phyloP scores from a whole-genome alignment of 345 rosid species.

The Iberis pinnata region DNA sequence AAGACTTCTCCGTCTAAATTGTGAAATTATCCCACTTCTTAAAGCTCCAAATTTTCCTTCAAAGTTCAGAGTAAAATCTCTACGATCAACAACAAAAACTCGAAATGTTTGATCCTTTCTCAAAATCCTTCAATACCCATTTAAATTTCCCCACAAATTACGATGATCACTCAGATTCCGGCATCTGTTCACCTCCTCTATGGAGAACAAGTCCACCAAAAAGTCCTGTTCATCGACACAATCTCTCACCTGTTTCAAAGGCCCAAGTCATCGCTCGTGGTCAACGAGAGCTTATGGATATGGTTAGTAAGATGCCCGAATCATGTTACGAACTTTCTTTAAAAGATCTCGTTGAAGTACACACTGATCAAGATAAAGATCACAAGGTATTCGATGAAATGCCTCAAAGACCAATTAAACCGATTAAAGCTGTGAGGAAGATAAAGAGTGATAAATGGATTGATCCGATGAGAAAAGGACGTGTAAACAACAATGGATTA shows the following conservation, averaged over 20 bases:
- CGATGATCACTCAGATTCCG: conserved; percentile 43
- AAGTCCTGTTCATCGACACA: conserved; percentile 37
- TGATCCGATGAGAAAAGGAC: conserved; percentile 37
- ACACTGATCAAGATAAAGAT: conserved; percentile 29
- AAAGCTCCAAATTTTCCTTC: not conserved
- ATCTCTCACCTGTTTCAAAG: conserved; percentile 53
- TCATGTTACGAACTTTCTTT: conserved; percentile 79
- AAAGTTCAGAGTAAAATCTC: not conserved
- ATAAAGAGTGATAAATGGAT: conserved; percentile 28
- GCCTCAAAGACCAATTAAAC: conserved; percentile 14
- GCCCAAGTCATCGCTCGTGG: conserved; percentile 76
- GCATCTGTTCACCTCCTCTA: conserved; percentile 58
- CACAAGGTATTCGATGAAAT: conserved; percentile 13
- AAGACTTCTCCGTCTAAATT: too few relatives aligned
- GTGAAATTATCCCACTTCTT: conserved; percentile 8
- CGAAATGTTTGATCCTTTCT: conserved; percentile 34
- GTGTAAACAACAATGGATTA: conserved; percentile 50
- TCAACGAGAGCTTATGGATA: conserved; percentile 86
- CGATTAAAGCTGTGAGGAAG: conserved; percentile 20
- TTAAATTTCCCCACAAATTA: conserved; percentile 22
- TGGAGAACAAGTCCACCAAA: conserved; percentile 56
- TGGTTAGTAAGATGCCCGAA: conserved; percentile 86
- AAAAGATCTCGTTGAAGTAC: conserved; percentile 67
- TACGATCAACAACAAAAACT: not conserved
- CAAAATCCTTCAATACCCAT: conserved; percentile 23